These are phyloP conservation scores for Hypomyces perniciosus DNA, from an alignment of 2,329 filamentous ascomycete genomes.

Conservation along the genomic window DNA sequence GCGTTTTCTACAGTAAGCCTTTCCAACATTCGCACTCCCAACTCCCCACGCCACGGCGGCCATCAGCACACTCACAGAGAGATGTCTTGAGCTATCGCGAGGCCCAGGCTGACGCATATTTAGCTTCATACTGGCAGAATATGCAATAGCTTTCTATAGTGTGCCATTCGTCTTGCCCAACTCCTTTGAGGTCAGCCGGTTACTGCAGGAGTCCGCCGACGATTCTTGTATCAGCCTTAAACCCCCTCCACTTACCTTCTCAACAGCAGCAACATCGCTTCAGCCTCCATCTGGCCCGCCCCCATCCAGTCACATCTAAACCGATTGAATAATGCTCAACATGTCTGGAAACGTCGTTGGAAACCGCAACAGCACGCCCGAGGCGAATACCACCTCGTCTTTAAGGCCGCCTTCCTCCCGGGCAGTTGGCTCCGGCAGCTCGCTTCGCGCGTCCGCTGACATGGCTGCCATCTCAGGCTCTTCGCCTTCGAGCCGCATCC, in stretches of 20 bases:
- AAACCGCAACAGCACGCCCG: slow-evolving; percentile 96
- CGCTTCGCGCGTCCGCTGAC: slow-evolving; percentile 90
- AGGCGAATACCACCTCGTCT: slow-evolving; percentile 74
- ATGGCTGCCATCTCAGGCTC: slow-evolving; percentile 75
- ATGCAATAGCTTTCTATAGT: slow-evolving; percentile 28
- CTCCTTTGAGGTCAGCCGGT: slow-evolving; percentile 79
- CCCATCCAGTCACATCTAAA: slow-evolving; percentile 10
- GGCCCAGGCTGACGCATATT: slow-evolving; percentile 16
- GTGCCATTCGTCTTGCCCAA: slow-evolving; percentile 27
- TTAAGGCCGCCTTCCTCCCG: slow-evolving; percentile 79
- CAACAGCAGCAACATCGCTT: slow-evolving; percentile 4
- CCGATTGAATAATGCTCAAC: slow-evolving; percentile 41
- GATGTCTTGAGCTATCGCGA: neutral
- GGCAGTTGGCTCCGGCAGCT: slow-evolving; percentile 69
- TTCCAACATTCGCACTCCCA: neutral
- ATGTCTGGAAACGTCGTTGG: slow-evolving; percentile 65
- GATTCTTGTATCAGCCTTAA: slow-evolving; percentile 22
- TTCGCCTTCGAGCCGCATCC: slow-evolving; percentile 69
- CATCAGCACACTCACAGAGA: neutral
- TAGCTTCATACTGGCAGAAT: slow-evolving; percentile 22
- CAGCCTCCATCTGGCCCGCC: neutral
- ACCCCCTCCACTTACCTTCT: neutral
- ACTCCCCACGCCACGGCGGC: neutral
- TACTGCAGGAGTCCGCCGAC: slow-evolving; percentile 63
- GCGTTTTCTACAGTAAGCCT: slow-evolving; percentile 24